Percentiles rank a stretch among this genome's conserved stretches.
Evolutionary conservation across 1,139 yeast species (phyloP).

Genomic region (Taiozyma sp.): DNA sequence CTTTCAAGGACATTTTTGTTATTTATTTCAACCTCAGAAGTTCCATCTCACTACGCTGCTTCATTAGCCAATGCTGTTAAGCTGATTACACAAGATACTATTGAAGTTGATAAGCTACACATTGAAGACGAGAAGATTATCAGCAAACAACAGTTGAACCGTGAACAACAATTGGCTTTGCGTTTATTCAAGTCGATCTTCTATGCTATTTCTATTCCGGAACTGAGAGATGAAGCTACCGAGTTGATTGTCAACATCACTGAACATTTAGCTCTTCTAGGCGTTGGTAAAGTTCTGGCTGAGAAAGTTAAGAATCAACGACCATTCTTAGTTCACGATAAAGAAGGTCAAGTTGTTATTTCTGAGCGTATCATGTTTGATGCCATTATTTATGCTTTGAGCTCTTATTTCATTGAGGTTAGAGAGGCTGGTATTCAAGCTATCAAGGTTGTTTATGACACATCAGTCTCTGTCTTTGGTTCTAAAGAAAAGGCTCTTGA

Average conservation of each 20-base stretch:
- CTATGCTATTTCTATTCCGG: constrained; percentile 72
- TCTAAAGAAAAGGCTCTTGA: constrained; percentile 57
- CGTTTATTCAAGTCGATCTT: constrained; percentile 67
- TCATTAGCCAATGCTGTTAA: constrained; percentile 46
- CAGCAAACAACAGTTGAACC: constrained; percentile 51
- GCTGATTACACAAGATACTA: constrained; percentile 43
- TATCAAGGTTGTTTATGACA: constrained; percentile 55
- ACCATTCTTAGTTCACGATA: constrained; percentile 69
- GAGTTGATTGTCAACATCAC: constrained; percentile 60
- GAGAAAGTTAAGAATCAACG: constrained; percentile 70
- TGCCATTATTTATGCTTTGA: constrained; percentile 75
- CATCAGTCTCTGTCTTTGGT: constrained; percentile 68
- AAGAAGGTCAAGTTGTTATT: constrained; percentile 70
- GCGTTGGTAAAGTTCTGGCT: constrained; percentile 67
- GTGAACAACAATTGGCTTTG: constrained; percentile 30
- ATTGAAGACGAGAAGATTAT: constrained; percentile 46
- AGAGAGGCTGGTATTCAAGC: constrained; percentile 68
- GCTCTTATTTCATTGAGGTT: constrained; percentile 71
- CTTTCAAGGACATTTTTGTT: constrained; percentile 63
- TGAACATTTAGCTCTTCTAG: constrained; percentile 74
- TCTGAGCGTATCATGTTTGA: constrained; percentile 68
- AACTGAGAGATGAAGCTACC: constrained; percentile 65
- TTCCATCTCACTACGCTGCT: constrained; percentile 52
- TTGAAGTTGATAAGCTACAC: constrained; percentile 31
- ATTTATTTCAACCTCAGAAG: constrained; percentile 59